Conservation (phyloP, 345 rosid species). For the Eucalyptus marginata region DNA sequence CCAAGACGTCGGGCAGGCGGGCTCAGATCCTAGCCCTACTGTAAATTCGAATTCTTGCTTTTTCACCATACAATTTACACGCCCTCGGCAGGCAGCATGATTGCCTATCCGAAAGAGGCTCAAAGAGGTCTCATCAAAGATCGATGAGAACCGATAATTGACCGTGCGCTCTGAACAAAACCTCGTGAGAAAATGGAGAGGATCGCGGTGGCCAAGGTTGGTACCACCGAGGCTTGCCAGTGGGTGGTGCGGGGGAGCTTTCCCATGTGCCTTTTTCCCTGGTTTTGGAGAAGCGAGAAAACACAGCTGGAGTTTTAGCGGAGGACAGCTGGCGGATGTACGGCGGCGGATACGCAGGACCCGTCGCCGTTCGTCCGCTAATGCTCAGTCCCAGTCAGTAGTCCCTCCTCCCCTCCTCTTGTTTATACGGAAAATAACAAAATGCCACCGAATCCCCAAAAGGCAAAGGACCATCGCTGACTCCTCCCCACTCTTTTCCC, state of each 20-base stretch:
- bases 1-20: fast-evolving
- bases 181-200: background rate
- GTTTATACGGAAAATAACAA: background rate
- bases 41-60: background rate
- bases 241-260: background rate
- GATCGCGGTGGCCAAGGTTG: background rate
- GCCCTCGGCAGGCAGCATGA: background rate
- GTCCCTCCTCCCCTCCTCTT: background rate
- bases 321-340: background rate
- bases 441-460: background rate
- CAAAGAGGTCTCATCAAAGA: background rate
- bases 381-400: background rate
- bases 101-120: background rate
- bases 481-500: background rate
- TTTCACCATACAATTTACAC: background rate
- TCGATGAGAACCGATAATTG: background rate
- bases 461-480: background rate
- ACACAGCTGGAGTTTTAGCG: background rate
- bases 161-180: background rate
- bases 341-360: background rate
- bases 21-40: fast-evolving
- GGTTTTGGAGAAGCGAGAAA: background rate
- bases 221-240: background rate
- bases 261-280: background rate
- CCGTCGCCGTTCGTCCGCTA: background rate